Base-by-base conservation (phyloP, 371 early-diverging fungal species). In the Mucor lusitanicus region DNA sequence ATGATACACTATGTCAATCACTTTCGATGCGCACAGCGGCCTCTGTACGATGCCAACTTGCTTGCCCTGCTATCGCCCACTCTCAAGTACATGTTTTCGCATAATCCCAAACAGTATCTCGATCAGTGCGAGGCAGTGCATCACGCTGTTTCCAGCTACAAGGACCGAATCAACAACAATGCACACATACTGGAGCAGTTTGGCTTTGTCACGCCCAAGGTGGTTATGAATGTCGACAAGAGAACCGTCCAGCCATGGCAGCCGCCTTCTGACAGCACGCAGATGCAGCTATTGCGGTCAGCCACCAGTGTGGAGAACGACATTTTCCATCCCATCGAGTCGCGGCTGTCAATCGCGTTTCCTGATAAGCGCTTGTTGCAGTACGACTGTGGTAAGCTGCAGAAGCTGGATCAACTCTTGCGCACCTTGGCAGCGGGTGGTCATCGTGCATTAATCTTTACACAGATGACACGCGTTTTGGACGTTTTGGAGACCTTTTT, bases 401-500 rank as follows among this genome's bases (percentile, higher is more conserved):
- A 95, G 65, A 89, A 87, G 35, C 76, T 98, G 33, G 97, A 92
- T 71, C 86, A 76, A 63, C 76, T 97, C 25, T 73, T 99, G 40
- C 83, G 86, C 6, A 80, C 87, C n/a, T 76, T 97, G 46, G 89
- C 91, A 40, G 84, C 82, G 3, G 88, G 87, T 54, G 87, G 95
- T 3, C 96, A 95, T 70, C 91, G 96, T 39, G 95, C 93, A 0
- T 77, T 99, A 66, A 91, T 99, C 61, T 99, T 99, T 70, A 98
- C 98, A 60, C 99, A 99, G 79, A 99, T 99, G 99, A 99, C 99
- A 8, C 87, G 90, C 42, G 92, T 99, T 42, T 85, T 99, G 83
- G 95, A 97, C 74, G 92, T 99, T 32, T 85, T 99, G 67, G 98
- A 96, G 73, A 95, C 96, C 68, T 99, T 95, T 85, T 79, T 98